phyloP scores from a whole-genome alignment of 805 yeast species.

The Spathaspora arborariae region DNA sequence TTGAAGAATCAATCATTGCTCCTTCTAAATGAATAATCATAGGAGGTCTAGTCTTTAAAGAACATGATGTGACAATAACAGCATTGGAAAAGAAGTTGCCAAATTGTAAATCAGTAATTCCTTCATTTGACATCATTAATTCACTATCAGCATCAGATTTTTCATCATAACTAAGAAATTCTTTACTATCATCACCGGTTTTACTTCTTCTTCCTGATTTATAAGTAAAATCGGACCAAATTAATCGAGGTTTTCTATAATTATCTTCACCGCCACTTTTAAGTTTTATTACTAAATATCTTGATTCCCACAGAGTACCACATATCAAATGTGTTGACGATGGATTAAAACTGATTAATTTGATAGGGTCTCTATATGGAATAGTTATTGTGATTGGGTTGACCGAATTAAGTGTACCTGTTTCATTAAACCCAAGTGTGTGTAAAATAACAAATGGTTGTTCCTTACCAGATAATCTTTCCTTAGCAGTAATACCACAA shows the following conservation, averaged over 20 bases:
- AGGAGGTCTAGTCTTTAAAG: constrained; percentile 30
- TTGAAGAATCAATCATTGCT: constrained; percentile 45
- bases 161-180: constrained; percentile 12
- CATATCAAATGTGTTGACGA: constrained; percentile 71
- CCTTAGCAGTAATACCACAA: constrained; percentile 79
- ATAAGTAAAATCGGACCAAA: constrained; percentile 31
- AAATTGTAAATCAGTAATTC: constrained; percentile 77
- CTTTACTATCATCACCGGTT: constrained; percentile 1
- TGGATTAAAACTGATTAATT: constrained; percentile 66
- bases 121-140: constrained; percentile 69
- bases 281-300: constrained; percentile 73
- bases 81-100: constrained; percentile 33
- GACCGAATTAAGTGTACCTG: constrained; percentile 23
- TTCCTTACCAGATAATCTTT: constrained; percentile 61
- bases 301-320: constrained; percentile 71
- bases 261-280: constrained; percentile 45
- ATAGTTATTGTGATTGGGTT: constrained; percentile 70
- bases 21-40: constrained; percentile 33
- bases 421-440: constrained; percentile 18
- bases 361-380: constrained; percentile 85
- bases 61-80: constrained; percentile 34
- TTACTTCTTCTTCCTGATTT: constrained; percentile 12
- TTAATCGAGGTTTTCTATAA: constrained; percentile 35
- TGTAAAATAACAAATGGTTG: constrained; percentile 74
- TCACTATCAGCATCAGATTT: constrained; percentile 17